These are phyloP conservation scores for Nakazawaea ernobii DNA, from an alignment of 805 yeast genomes.

Conservation along the genomic window DNA sequence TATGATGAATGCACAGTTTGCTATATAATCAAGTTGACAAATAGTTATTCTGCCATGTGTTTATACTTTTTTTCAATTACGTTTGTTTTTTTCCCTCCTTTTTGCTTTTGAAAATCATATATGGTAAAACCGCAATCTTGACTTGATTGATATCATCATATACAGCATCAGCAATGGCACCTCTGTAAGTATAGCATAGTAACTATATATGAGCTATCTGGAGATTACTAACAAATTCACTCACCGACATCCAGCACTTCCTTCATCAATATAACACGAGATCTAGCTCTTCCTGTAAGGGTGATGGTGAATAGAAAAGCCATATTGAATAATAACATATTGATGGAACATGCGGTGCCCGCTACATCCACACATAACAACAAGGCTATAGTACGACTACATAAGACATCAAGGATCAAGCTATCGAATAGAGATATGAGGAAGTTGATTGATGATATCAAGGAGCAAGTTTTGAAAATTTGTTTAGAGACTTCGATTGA, in stretches of 20 bases:
- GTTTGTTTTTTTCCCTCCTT: neutral
- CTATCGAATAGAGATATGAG: slow-evolving; percentile 9
- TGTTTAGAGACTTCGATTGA: slow-evolving; percentile 6
- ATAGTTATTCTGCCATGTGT: too few species aligned
- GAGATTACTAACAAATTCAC: neutral
- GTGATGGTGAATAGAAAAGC: slow-evolving; percentile 9
- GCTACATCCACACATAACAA: slow-evolving; percentile 1
- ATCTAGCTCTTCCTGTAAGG: slow-evolving; percentile 6
- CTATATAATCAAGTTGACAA: too few species aligned
- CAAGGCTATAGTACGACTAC: slow-evolving; percentile 9
- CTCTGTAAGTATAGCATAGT: slow-evolving; percentile 4
- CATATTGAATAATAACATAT: slow-evolving; percentile 5
- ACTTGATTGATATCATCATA: neutral
- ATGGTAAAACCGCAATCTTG: neutral
- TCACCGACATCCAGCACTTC: slow-evolving; percentile 6
- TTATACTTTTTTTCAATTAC: too few species aligned
- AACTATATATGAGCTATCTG: too few species aligned
- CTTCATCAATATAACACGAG: slow-evolving; percentile 4
- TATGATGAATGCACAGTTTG: too few species aligned
- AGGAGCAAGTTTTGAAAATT: slow-evolving; percentile 1
- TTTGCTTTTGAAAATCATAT: neutral
- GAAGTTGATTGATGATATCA: slow-evolving; percentile 3
- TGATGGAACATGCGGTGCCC: slow-evolving; percentile 9
- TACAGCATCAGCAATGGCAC: slow-evolving; percentile 3
- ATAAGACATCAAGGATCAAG: slow-evolving; percentile 3